These are phyloP conservation scores for Aspergillus egyptiacus DNA, from an alignment of 495 filamentous ascomycete genomes.

Conservation along the genomic window DNA sequence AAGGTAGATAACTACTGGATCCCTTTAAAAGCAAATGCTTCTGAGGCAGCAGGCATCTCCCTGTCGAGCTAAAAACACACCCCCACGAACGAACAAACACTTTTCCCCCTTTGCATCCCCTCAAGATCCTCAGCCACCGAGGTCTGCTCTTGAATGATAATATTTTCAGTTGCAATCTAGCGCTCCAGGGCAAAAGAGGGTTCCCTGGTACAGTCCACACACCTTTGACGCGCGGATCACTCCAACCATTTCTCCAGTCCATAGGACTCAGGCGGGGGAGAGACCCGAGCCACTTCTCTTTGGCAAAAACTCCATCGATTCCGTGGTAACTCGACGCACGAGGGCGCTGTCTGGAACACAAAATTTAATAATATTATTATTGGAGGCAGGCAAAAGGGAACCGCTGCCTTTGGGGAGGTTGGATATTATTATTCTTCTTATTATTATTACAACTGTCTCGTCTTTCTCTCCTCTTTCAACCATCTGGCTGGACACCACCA, in stretches of 20 bases:
- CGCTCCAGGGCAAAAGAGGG: background rate
- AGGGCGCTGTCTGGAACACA: constrained; percentile 8
- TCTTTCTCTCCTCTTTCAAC: constrained; percentile 8
- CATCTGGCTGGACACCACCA: background rate
- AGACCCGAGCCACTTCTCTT: constrained; percentile 8
- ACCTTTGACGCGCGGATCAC: background rate
- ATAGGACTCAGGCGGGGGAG: constrained; percentile 16
- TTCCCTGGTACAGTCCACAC: constrained; percentile 5
- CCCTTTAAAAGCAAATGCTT: no score
- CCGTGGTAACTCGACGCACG: constrained; percentile 14
- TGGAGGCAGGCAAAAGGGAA: constrained; percentile 1
- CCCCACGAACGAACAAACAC: background rate
- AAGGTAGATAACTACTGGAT: no score
- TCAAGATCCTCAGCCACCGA: background rate
- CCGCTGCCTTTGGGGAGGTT: constrained; percentile 1
- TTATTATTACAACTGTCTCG: background rate
- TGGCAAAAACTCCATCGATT: constrained; percentile 5
- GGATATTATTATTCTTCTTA: constrained; percentile 4
- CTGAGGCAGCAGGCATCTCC: no score
- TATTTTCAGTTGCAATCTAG: background rate
- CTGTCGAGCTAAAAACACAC: no score
- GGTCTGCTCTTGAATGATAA: background rate
- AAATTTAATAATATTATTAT: background rate
- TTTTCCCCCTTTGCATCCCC: background rate
- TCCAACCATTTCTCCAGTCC: constrained; percentile 1